These are phyloP conservation scores for Alternaria arborescens DNA, from an alignment of 2,329 filamentous ascomycete genomes.

Conservation along the genomic window DNA sequence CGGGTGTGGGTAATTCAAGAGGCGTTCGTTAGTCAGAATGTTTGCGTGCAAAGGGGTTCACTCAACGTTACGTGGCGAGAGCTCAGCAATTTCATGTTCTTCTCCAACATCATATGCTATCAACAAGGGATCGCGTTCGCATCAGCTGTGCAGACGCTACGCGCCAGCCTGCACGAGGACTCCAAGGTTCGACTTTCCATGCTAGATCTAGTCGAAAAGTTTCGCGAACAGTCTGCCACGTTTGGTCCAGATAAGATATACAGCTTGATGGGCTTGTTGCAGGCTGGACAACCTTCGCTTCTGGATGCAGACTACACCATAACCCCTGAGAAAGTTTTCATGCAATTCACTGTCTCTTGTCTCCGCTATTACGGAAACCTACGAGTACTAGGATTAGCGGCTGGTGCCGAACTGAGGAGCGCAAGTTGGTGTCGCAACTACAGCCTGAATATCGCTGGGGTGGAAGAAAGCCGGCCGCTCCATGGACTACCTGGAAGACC, in stretches of 20 bases:
- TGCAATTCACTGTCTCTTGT: slow-evolving; percentile 12
- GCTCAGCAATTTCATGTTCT: not conserved
- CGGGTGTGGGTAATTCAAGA: slow-evolving; percentile 19
- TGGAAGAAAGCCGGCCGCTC: not conserved
- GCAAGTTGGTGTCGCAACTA: slow-evolving; percentile 19
- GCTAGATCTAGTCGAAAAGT: not conserved
- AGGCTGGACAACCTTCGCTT: no score
- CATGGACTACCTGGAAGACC: not conserved
- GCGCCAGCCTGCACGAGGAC: not conserved
- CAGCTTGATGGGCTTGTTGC: no score
- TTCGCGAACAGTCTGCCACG: slow-evolving; percentile 13
- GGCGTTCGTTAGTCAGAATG: slow-evolving; percentile 1
- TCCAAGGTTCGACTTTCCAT: not conserved
- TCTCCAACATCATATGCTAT: not conserved
- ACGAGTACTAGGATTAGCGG: slow-evolving; percentile 2
- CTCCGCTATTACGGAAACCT: slow-evolving; percentile 4
- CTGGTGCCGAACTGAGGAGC: not conserved
- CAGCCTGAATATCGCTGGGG: not conserved
- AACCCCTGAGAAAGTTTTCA: slow-evolving; percentile 5
- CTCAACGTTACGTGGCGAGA: slow-evolving; percentile 4
- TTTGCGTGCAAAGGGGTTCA: slow-evolving; percentile 14
- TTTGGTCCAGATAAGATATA: slow-evolving; percentile 19
- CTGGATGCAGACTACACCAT: slow-evolving; percentile 4
- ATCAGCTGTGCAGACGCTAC: not conserved
- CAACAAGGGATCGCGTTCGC: not conserved